Conservation (phyloP, 345 rosid genomes). For the Lumnitzera littorea region DNA sequence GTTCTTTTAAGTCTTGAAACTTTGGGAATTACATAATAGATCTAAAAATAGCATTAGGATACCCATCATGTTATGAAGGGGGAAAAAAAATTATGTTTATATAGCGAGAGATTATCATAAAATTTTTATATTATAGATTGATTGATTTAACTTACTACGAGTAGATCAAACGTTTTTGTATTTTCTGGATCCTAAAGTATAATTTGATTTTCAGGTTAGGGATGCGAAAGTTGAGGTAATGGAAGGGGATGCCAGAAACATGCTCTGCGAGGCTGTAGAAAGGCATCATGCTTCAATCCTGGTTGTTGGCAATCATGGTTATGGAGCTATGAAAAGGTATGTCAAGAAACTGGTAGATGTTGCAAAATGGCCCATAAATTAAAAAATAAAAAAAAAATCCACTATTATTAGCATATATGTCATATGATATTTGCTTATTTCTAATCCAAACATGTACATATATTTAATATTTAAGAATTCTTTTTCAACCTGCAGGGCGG, state of each 20-base stretch:
- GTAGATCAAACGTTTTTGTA: neutral
- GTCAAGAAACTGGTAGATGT: neutral
- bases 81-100: too few relatives aligned
- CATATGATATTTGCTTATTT: too few relatives aligned
- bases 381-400: too few relatives aligned
- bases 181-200: neutral
- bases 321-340: conserved; percentile 93
- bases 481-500: conserved; percentile 51
- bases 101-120: too few relatives aligned
- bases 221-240: conserved; percentile 38
- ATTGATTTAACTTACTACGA: too few relatives aligned
- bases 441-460: too few relatives aligned
- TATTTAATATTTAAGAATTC: too few relatives aligned
- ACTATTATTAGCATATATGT: too few relatives aligned
- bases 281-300: conserved; percentile 70
- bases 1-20: neutral
- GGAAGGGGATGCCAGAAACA: conserved; percentile 90
- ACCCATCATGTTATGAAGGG: too few relatives aligned
- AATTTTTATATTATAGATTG: too few relatives aligned
- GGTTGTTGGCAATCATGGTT: conserved; percentile 94
- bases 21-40: neutral
- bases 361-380: too few relatives aligned
- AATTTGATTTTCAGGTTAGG: conserved; percentile 32
- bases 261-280: conserved; percentile 80
- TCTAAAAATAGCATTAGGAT: neutral